phyloP scores from a whole-genome alignment of 2,329 filamentous ascomycete genomes.

The Cryphonectria parasitica region DNA sequence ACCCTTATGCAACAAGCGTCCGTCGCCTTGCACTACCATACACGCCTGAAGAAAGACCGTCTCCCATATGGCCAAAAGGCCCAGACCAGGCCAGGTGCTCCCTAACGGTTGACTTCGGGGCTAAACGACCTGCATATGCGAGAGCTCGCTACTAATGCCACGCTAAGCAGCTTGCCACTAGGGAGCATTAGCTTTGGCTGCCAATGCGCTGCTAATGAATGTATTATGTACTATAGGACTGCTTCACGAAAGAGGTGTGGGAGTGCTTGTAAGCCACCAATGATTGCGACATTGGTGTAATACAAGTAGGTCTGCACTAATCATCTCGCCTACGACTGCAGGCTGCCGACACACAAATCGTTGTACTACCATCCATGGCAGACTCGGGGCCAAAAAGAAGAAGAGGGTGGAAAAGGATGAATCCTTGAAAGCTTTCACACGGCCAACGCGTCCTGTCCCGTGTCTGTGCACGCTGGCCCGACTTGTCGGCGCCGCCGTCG shows the following conservation, averaged over 20 bases:
- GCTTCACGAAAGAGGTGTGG: neutral
- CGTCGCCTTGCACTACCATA: neutral
- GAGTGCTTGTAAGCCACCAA: neutral
- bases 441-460: neutral
- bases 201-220: neutral
- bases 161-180: conserved; percentile 4
- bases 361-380: neutral
- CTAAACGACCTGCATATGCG: neutral
- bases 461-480: conserved; percentile 19
- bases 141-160: conserved; percentile 4
- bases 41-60: neutral
- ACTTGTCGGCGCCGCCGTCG: conserved; percentile 18
- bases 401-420: neutral
- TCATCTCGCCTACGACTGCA: conserved; percentile 2
- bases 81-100: neutral
- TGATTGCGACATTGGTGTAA: too few relatives aligned
- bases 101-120: neutral
- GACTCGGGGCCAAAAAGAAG: neutral
- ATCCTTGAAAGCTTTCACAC: neutral
- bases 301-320: neutral
- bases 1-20: neutral
- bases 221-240: neutral
- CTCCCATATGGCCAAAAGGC: neutral
- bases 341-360: neutral
- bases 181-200: neutral